Percentiles rank a stretch among this genome's conserved stretches.
These are phyloP conservation scores for Fusarium robinianum DNA, from an alignment of 2,329 filamentous ascomycete genomes.

Conservation along the genomic window DNA sequence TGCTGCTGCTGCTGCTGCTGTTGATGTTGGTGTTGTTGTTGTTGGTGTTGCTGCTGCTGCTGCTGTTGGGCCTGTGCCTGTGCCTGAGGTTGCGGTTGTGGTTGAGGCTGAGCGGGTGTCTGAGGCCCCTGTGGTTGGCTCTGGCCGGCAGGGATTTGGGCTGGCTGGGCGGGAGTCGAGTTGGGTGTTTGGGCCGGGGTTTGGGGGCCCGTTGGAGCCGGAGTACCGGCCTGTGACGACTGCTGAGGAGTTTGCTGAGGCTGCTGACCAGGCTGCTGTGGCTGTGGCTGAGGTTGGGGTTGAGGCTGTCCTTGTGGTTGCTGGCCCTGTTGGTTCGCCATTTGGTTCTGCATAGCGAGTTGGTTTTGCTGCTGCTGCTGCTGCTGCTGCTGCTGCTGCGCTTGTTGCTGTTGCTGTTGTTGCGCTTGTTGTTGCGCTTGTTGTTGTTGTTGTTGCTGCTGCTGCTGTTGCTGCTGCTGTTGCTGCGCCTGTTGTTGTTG, in stretches of 20 bases:
- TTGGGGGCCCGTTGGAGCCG: slow-evolving; percentile 52
- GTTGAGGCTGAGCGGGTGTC: slow-evolving; percentile 40
- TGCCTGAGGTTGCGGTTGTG: slow-evolving; percentile 42
- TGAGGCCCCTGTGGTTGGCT: slow-evolving; percentile 43
- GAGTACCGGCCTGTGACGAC: slow-evolving; percentile 47
- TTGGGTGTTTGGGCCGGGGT: slow-evolving; percentile 52
- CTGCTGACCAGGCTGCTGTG: slow-evolving; percentile 48
- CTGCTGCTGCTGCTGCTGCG: too few relatives aligned
- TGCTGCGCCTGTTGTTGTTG: too few relatives aligned
- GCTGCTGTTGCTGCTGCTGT: too few relatives aligned
- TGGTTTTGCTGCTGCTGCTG: too few relatives aligned
- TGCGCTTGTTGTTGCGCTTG: too few relatives aligned
- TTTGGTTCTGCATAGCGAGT: slow-evolving; percentile 41
- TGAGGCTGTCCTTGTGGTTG: slow-evolving; percentile 37
- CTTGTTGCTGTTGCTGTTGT: too few relatives aligned
- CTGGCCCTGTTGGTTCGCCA: slow-evolving; percentile 39
- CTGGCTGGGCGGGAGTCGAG: slow-evolving; percentile 44
- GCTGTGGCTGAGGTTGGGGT: slow-evolving; percentile 28
- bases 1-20: slow-evolving; percentile 33
- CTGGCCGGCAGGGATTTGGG: slow-evolving; percentile 39
- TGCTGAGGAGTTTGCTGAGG: slow-evolving; percentile 54
- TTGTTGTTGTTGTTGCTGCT: too few relatives aligned
- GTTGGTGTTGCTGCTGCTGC: slow-evolving; percentile 35
- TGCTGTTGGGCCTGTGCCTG: slow-evolving; percentile 40
- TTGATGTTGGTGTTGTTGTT: slow-evolving; percentile 38